Base-by-base conservation (phyloP, 192 early-diverging fungal genomes). In the Kickxella alabastrina region DNA sequence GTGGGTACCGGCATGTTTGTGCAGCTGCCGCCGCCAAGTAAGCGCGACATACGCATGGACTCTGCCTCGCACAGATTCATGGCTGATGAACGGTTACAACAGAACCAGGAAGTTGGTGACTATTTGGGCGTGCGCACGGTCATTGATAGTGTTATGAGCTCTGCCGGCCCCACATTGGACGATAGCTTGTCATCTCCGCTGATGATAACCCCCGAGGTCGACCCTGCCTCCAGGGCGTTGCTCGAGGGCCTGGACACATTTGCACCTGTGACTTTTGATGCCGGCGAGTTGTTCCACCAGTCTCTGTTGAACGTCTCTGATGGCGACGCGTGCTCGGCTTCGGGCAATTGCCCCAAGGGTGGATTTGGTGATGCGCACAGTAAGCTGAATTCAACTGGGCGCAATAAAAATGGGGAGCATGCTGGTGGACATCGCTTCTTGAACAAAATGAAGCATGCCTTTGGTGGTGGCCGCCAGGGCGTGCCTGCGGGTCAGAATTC, bases 241-340 rank as follows among this genome's bases (percentile, higher is more conserved):
- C 43, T 52, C 23, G 43, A 43, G 6, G 58, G 49, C 0, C 46
- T 65, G 39, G 59, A 61, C 37, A 46, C 27, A n/a, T 65, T 73
- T 65, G 58, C 69, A 22, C 49, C 57, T 1, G 62, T 73, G 19
- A 65, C 62, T 3, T 65, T 73, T 54, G 69, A 73, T 19, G 62
- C 54, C 7, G 50, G 45, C 15, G 32, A 53, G 44, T 40, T 73
- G 47, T 73, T 73, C 62, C 53, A 43, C n/a, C 48, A 65, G 54
- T 57, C 58, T 38, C 35, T 64, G 17, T 26, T 62, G 6, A 18
- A 8, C 10, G n/a, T 15, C 24, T 9, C 46, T 8, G 27, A 6
- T 15, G 17, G 27, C 12, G 44, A 7, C 9, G 19, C 42, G 42
- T 22, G 23, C 3, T 4, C 7, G 7, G 9, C 8, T 17, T n/a